Evolutionary conservation across 768 basidiomycete genomes (phyloP).

Genomic region (Suillus americanus): DNA sequence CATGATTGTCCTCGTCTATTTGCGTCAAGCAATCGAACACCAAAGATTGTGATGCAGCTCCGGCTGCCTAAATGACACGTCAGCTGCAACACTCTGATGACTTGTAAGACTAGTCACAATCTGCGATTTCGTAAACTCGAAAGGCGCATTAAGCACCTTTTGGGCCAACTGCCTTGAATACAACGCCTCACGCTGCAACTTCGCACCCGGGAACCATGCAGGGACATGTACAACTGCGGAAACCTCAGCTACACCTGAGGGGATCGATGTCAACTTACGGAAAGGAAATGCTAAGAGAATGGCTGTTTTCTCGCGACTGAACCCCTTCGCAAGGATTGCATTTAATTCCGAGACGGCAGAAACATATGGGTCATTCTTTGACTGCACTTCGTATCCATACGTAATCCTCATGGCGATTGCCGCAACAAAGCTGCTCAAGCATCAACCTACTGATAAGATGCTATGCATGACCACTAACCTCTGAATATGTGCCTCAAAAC

Average conservation of each 20-base stretch:
- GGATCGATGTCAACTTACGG: slow-evolving; percentile 14
- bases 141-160: slow-evolving; percentile 18
- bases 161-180: slow-evolving; percentile 15
- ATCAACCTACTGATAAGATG: background rate
- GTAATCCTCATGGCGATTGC: slow-evolving; percentile 23
- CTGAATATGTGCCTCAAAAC: slow-evolving; percentile 14
- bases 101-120: background rate
- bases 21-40: slow-evolving; percentile 19
- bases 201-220: slow-evolving; percentile 20
- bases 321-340: slow-evolving; percentile 1
- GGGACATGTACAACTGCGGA: slow-evolving; percentile 18
- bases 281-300: slow-evolving; percentile 21
- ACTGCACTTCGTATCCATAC: slow-evolving; percentile 21
- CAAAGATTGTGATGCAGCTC: slow-evolving; percentile 22
- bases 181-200: slow-evolving; percentile 11
- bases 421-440: slow-evolving; percentile 15
- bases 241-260: background rate
- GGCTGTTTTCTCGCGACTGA: slow-evolving; percentile 22
- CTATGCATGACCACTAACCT: slow-evolving; percentile 15
- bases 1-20: slow-evolving; percentile 2
- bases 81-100: background rate
- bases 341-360: slow-evolving; percentile 16
- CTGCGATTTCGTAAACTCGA: slow-evolving; percentile 24
- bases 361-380: slow-evolving; percentile 21
- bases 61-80: slow-evolving; percentile 15